Base-by-base conservation (phyloP, 768 basidiomycete species). In the Dacryopinax primogenitus region DNA sequence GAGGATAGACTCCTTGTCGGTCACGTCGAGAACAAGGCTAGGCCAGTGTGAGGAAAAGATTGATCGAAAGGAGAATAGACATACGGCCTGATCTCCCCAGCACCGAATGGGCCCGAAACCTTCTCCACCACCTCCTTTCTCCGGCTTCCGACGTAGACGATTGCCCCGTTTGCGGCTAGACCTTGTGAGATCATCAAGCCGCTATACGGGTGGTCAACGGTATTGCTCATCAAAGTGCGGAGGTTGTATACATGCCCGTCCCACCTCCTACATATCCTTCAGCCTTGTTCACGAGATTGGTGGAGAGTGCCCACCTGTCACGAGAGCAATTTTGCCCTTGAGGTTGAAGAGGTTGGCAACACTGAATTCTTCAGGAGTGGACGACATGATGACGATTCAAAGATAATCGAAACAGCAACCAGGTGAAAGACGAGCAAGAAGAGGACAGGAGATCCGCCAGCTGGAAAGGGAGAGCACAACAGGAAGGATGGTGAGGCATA, bases 131-230 rank as follows among this genome's bases (percentile, higher is more conserved):
- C 83, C 3, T 85, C 82, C 58, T 79, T 73, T 51, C 90, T 81
- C 37, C 89, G 78, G 18, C 87, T 86, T 1, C 84, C 85, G 69
- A 91, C 87, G 71, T 91, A 92, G 16, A 90, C 88, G 68, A 83
- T 86, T 15, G 89, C 88, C 0, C 89, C 88, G 69, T 85, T 86
- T 32, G 84, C 80, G 16, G 88, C 89, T 13, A 91, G 79, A 3
- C 87, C 88, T 63, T 80, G 78, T 9, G 87, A 77, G 65, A 89
- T 89, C 82, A 85, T 84, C 66, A 85, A 73, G 33, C 82, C 82
- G 62, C 68, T 69, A n/a, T n/a, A n/a, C 28, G 11, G 33, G 11
- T 34, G 23, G 65, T 33, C 33, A 34, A 32, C 33, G n/a, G 18
- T 30, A 16, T 26, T 1, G 7, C 11, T 9, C n/a, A 33, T 23